Conservation (phyloP, 345 rosid species). For the Carallia brachiata region DNA sequence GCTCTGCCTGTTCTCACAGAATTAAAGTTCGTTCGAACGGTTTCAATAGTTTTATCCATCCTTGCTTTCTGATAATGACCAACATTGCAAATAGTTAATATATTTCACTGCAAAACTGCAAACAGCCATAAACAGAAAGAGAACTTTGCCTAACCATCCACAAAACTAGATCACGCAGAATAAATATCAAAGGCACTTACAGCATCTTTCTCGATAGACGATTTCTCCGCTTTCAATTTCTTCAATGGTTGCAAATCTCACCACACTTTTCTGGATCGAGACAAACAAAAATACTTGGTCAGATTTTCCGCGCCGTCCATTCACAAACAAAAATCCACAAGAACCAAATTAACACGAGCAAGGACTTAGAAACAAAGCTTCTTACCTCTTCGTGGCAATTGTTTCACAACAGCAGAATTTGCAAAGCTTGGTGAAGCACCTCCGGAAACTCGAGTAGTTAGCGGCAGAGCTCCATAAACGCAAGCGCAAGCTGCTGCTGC, state of each 20-base stretch:
- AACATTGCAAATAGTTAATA: slow-evolving; percentile 2
- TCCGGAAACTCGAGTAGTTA: slow-evolving; percentile 23
- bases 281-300: not conserved
- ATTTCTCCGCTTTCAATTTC: slow-evolving; percentile 85
- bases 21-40: slow-evolving; percentile 67
- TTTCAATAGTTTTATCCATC: slow-evolving; percentile 93
- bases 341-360: not conserved
- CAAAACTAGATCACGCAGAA: not conserved
- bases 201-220: slow-evolving; percentile 69
- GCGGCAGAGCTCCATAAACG: slow-evolving; percentile 37
- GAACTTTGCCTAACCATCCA: too few species aligned
- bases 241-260: slow-evolving; percentile 80
- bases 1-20: slow-evolving; percentile 87
- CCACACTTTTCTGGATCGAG: slow-evolving; percentile 41
- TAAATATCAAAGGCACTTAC: slow-evolving; percentile 40
- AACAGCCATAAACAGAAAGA: too few species aligned
- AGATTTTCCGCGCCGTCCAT: too few species aligned
- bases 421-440: slow-evolving; percentile 22
- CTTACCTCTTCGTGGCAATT: slow-evolving; percentile 49
- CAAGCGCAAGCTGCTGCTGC: slow-evolving; percentile 8
- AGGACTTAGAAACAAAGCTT: not conserved
- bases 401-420: slow-evolving; percentile 34
- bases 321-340: not conserved
- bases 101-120: too few species aligned
- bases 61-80: slow-evolving; percentile 54